Conservation (phyloP, 768 basidiomycete species). For the Naganishia vaughanmartiniae region DNA sequence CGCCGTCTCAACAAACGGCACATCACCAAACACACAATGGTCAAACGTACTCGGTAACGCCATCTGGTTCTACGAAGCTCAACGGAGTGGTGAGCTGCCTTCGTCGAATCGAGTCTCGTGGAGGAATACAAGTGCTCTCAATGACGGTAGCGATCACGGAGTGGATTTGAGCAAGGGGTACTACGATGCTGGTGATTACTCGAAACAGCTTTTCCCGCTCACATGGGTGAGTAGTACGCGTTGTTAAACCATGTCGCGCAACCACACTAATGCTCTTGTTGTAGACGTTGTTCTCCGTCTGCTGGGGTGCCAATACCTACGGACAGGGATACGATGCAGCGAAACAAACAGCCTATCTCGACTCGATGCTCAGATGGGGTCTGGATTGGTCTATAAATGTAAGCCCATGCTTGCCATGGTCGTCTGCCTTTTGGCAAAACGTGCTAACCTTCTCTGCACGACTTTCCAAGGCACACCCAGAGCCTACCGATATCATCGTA, state of each 20-base stretch:
- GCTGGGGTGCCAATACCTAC: constrained; percentile 84
- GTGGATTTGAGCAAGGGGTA: constrained; percentile 82
- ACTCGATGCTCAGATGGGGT: constrained; percentile 84
- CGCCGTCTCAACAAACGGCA: constrained; percentile 34
- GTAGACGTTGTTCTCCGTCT: constrained; percentile 72
- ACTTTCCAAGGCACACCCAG: constrained; percentile 73
- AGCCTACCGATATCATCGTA: constrained; percentile 68
- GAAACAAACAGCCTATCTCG: constrained; percentile 87
- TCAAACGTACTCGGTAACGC: constrained; percentile 72
- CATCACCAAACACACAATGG: constrained; percentile 72
- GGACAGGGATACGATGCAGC: constrained; percentile 80
- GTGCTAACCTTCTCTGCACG: constrained; percentile 1
- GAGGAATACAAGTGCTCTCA: constrained; percentile 75
- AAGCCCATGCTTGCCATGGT: constrained; percentile 33
- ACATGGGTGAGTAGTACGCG: constrained; percentile 31
- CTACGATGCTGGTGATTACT: constrained; percentile 77
- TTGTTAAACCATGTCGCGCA: too few species aligned
- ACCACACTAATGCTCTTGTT: neutral
- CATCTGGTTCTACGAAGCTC: constrained; percentile 87
- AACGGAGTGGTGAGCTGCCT: constrained; percentile 74
- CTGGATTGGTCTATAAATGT: constrained; percentile 90
- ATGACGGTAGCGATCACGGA: constrained; percentile 71
- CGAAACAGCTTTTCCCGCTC: constrained; percentile 17
- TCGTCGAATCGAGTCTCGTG: constrained; percentile 71
- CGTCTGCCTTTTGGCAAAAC: neutral